Evolutionary conservation across 208 protist genomes (phyloP).

Genomic region (Trypanosoma congolense): DNA sequence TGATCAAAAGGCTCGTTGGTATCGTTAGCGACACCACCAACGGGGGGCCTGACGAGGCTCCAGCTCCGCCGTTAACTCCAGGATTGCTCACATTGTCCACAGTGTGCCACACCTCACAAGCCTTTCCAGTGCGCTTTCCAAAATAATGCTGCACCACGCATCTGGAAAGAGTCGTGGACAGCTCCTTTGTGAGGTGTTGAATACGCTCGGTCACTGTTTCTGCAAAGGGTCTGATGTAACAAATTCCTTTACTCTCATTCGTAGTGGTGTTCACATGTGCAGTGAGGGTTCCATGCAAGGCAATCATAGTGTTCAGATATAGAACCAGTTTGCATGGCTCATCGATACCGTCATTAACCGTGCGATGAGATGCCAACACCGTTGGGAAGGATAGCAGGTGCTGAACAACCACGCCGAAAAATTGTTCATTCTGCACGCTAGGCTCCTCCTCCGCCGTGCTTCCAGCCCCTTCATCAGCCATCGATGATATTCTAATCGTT

Average conservation of each 20-base stretch:
- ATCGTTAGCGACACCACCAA: neutral
- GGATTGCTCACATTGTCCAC: neutral
- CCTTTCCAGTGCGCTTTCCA: neutral
- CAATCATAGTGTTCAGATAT: slow-evolving; percentile 43
- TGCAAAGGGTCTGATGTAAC: slow-evolving; percentile 14
- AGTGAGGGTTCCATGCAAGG: slow-evolving; percentile 39
- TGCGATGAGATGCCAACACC: slow-evolving; percentile 21
- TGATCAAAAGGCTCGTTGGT: slow-evolving; percentile 4
- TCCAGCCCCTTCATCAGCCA: too few species aligned
- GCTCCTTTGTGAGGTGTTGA: slow-evolving; percentile 10
- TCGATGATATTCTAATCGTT: too few species aligned
- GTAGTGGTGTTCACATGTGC: slow-evolving; percentile 22
- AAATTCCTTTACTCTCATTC: slow-evolving; percentile 2
- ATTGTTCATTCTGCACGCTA: slow-evolving; percentile 10
- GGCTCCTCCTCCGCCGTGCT: neutral
- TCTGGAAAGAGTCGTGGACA: slow-evolving; percentile 11
- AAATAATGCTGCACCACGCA: slow-evolving; percentile 24
- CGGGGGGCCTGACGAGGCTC: too few species aligned
- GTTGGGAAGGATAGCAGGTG: slow-evolving; percentile 26
- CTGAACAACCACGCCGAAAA: slow-evolving; percentile 34
- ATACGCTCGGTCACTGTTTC: slow-evolving; percentile 21
- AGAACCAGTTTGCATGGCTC: slow-evolving; percentile 39
- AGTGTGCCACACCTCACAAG: neutral
- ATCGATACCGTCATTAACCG: slow-evolving; percentile 37
- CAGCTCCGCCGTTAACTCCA: too few species aligned